Percentiles rank a stretch among this genome's conserved stretches.
These are phyloP conservation scores for Aspergillus jensenii DNA, from an alignment of 2,329 filamentous ascomycete genomes.

Conservation along the genomic window DNA sequence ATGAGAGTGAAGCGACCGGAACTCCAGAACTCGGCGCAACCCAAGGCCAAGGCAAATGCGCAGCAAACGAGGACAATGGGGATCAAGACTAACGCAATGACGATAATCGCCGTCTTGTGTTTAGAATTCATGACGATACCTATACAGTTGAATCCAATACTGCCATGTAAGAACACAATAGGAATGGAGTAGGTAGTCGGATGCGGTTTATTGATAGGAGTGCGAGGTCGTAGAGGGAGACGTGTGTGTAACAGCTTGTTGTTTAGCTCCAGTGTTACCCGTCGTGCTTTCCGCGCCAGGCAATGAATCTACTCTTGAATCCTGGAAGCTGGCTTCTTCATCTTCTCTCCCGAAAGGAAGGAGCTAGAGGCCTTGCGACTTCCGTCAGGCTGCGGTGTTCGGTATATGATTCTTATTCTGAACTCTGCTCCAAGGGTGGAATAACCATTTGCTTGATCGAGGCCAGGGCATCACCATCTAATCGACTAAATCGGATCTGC, in stretches of 20 bases:
- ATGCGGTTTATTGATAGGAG: background rate
- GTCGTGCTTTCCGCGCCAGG: background rate
- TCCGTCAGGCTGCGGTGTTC: background rate
- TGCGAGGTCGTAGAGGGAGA: background rate
- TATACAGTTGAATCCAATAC: constrained; percentile 25
- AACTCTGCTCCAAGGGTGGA: constrained; percentile 25
- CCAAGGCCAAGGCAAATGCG: constrained; percentile 39
- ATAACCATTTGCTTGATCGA: constrained; percentile 40
- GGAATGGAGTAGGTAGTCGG: background rate
- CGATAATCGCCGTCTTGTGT: constrained; percentile 39
- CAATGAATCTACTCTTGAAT: background rate
- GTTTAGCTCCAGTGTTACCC: background rate
- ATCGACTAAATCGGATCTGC: constrained; percentile 42
- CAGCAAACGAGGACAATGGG: constrained; percentile 47
- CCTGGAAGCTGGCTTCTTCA: no score
- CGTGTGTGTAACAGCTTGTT: background rate
- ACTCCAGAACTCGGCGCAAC: constrained; percentile 38
- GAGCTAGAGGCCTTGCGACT: background rate
- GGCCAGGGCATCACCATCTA: constrained; percentile 33
- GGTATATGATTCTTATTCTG: constrained; percentile 8
- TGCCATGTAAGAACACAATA: constrained; percentile 1
- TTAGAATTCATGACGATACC: constrained; percentile 27
- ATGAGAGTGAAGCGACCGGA: constrained; percentile 10
- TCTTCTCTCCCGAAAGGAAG: background rate
- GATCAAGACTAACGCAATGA: constrained; percentile 48